Base-by-base conservation (phyloP, 2,329 filamentous ascomycete species). In the Talaromyces sp. region DNA sequence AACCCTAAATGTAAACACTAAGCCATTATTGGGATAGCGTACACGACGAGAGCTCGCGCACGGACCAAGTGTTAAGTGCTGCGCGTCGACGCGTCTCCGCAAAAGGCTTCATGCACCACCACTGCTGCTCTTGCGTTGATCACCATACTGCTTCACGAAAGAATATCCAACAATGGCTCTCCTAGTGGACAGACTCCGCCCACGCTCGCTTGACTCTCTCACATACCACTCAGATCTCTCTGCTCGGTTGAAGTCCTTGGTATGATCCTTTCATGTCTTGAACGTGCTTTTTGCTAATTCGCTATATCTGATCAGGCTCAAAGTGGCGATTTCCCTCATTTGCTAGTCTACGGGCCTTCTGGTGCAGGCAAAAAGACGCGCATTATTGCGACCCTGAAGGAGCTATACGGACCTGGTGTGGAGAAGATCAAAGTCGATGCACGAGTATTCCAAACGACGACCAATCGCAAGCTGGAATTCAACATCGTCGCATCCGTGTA, bases 391-490 rank as follows among this genome's bases (percentile, higher is more conserved):
- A 98, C 93, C 0, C 81, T 99, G 3, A 96, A 96, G 75, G 93
- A 97, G 72, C 84, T 99, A 8, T 99, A 95, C 76, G 95, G 95
- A 0, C 88, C 93, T 0, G 93, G 95, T 51, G 95, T 96, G n/a
- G 96, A 99, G 73, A 98, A 97, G 83, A 99, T 99, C 83, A 98
- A 98, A 81, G 98, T 99, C 78, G 95, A 99, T 73, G 91, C 92
- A 13, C 90, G 95, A 66, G 90, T 97, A 62, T 99, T 99, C 80
- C 93, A 96, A 77, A 98, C 95, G 1, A 93, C 87, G 25, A 90
- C 89, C 72, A 98, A 96, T 77, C 92, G 95, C 73, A 99, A 99
- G 78, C 88, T 99, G 69, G 95, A 99, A 78, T 99, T 99, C 85
- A 99, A 97, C 80, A 96, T 99, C 66, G 95, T 99, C 59, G 88